Percentiles rank a stretch among this genome's conserved stretches.
These are phyloP conservation scores for Penicillium palitans DNA, from an alignment of 2,329 filamentous ascomycete species.

Conservation along the genomic window DNA sequence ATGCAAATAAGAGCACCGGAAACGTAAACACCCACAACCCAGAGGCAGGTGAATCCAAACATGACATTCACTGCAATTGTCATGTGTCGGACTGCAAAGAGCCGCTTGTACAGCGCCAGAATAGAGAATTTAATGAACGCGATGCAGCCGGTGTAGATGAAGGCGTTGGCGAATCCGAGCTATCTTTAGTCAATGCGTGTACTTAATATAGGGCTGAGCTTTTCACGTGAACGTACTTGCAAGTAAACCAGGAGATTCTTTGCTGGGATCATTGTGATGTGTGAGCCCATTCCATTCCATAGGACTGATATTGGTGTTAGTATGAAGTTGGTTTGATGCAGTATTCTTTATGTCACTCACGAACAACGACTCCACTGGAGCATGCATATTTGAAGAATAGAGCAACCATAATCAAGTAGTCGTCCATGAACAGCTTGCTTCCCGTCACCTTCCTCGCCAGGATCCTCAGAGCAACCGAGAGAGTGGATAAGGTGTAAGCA, in stretches of 20 bases:
- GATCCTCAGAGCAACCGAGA: slow-evolving; percentile 30
- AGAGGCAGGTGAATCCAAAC: slow-evolving; percentile 24
- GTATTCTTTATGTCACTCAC: slow-evolving; percentile 18
- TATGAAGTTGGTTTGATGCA: background rate
- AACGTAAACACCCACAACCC: slow-evolving; percentile 26
- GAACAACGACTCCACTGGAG: slow-evolving; percentile 27
- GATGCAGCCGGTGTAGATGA: slow-evolving; percentile 30
- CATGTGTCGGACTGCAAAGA: slow-evolving; percentile 28
- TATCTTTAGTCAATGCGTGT: slow-evolving; percentile 10
- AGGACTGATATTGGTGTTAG: slow-evolving; percentile 21
- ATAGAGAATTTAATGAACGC: slow-evolving; percentile 33
- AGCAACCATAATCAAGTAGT: slow-evolving; percentile 33
- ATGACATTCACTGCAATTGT: slow-evolving; percentile 22
- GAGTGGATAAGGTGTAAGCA: slow-evolving; percentile 28
- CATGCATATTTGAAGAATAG: slow-evolving; percentile 35
- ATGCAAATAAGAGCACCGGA: slow-evolving; percentile 27
- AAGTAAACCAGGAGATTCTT: slow-evolving; percentile 28
- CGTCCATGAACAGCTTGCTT: slow-evolving; percentile 30
- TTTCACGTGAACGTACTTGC: slow-evolving; percentile 18
- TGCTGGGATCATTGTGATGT: slow-evolving; percentile 29
- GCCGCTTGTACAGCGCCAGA: slow-evolving; percentile 30
- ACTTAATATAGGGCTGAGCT: background rate
- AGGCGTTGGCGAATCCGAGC: slow-evolving; percentile 32
- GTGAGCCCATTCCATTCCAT: slow-evolving; percentile 31
- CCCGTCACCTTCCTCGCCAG: slow-evolving; percentile 29